A percentile compares a stretch with the other conserved stretches of the same genome.
Evolutionary conservation across 345 rosid species (phyloP).

Genomic region (Eucalyptus sideroxylon): DNA sequence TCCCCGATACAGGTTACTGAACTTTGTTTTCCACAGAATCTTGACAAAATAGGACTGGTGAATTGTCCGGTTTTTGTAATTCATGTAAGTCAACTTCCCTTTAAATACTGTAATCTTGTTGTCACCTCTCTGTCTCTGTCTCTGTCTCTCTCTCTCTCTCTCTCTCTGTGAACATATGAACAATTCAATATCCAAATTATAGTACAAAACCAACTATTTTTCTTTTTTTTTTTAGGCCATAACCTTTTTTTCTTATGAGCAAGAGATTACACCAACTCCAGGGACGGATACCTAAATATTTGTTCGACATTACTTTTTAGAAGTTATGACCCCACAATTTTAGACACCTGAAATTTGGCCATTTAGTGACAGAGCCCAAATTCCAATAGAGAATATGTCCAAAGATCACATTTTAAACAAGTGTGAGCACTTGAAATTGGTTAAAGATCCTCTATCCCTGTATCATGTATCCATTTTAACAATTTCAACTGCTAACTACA

Average conservation of each 20-base stretch:
- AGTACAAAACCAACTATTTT: background rate
- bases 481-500: background rate
- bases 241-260: background rate
- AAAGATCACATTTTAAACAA: background rate
- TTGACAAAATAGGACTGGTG: conserved; percentile 78
- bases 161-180: background rate
- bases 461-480: background rate
- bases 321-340: background rate
- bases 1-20: background rate
- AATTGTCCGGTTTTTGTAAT: conserved; percentile 72
- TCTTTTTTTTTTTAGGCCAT: background rate
- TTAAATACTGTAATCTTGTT: background rate
- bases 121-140: background rate
- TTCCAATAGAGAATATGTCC: background rate
- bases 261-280: background rate
- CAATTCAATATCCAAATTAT: background rate
- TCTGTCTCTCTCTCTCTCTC: background rate
- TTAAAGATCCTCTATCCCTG: background rate
- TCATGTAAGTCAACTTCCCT: conserved; percentile 48
- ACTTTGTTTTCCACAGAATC: conserved; percentile 41
- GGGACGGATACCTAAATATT: background rate
- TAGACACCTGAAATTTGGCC: background rate
- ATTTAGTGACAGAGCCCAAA: background rate
- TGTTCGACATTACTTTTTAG: background rate
- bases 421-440: background rate